Evolutionary conservation across 768 basidiomycete species (phyloP).

Genomic region (Leccinum ochraceum): DNA sequence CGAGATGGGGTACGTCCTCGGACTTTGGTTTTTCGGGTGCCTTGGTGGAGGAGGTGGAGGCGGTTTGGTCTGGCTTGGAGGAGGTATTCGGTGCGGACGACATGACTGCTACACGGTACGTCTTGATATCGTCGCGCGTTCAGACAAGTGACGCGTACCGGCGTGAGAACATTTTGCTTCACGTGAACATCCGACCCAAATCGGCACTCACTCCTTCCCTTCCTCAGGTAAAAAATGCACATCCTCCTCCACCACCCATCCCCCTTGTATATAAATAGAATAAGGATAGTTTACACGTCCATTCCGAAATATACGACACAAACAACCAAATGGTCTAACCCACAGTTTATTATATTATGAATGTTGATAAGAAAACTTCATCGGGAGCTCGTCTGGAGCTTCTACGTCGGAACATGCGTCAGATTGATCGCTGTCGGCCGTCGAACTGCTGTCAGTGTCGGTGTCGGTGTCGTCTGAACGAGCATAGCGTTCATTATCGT

Average conservation of each 20-base stretch:
- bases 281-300: slow-evolving; percentile 32
- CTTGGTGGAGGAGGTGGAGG: slow-evolving; percentile 19
- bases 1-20: slow-evolving; percentile 62
- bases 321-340: slow-evolving; percentile 10
- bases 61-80: slow-evolving; percentile 42
- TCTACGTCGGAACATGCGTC: slow-evolving; percentile 28
- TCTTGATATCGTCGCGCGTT: background rate
- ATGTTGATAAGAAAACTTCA: slow-evolving; percentile 12
- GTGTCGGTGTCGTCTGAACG: slow-evolving; percentile 28
- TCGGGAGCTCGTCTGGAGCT: slow-evolving; percentile 29
- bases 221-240: background rate
- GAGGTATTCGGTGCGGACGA: slow-evolving; percentile 49
- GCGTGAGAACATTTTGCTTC: slow-evolving; percentile 24
- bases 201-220: background rate
- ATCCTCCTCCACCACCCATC: background rate
- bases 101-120: slow-evolving; percentile 26
- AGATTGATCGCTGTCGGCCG: slow-evolving; percentile 28
- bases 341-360: slow-evolving; percentile 21
- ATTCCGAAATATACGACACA: slow-evolving; percentile 6
- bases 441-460: slow-evolving; percentile 16
- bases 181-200: background rate
- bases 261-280: slow-evolving; percentile 32
- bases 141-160: slow-evolving; percentile 11
- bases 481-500: slow-evolving; percentile 22
- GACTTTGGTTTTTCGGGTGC: slow-evolving; percentile 41